Base-by-base conservation (phyloP, 2,329 filamentous ascomycete species). In the Zymoseptoria crescenta region DNA sequence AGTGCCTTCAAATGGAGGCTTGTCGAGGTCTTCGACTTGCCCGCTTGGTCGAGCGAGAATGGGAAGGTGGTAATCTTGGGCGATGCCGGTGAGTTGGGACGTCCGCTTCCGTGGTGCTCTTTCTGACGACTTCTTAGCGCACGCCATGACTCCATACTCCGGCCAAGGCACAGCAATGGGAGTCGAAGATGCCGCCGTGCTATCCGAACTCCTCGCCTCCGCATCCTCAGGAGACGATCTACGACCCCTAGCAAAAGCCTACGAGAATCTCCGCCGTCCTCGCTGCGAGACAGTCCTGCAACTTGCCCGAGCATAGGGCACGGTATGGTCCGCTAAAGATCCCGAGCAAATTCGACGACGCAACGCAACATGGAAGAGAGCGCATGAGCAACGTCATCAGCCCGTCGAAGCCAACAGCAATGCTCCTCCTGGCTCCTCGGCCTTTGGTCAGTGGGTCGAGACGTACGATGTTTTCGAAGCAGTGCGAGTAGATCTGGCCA, bases 151-250 rank as follows among this genome's bases (percentile, higher is more conserved):
- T 4, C 59, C 56, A 13, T 52, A 58, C 35, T 55, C 50, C 13
- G 58, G 61, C 1, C 61, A 62, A 56, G 61, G 61, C 10, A 50
- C 59, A 45, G 58, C 59, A n/a, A 54, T 51, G 27, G 61, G 49
- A 10, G 54, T 62, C 16, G 56, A 62, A 59, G 61, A 62, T 29
- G 56, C 56, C 9, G 56, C 56, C 3, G 50, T 55, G 21, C 50
- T 60, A 27, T 49, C 10, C 19, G 49, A 54, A 19, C 49, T 56
- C 10, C 56, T 59, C 0, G 9, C 29, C 30, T 19, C 16, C 21
- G 49, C 52, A 10, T 41, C 49, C 1, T 48, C 59, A 8, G 16
- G 16, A 10, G n/a, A 35, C 24, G 21, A 58, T 28, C 27, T 59
- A 9, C 8, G n/a, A n/a, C 28, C 51, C 20, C 28, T 27, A 20